A percentile compares a stretch with the other conserved stretches of the same genome.
Conservation (phyloP, 1,139 yeast genomes). For the Debaryomyces subglobosus region DNA sequence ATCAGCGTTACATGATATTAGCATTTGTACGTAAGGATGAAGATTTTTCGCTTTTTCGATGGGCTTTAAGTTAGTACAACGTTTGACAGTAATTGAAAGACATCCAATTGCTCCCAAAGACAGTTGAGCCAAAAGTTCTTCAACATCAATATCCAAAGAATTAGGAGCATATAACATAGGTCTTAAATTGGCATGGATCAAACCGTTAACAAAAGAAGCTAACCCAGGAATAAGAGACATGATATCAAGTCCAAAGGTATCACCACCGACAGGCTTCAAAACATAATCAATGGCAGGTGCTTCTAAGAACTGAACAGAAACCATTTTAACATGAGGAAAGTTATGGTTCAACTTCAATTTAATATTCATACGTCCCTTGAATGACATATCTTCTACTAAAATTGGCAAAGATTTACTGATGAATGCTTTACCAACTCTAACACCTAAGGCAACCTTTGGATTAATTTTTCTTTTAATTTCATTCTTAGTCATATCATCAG, state of each 20-base stretch:
- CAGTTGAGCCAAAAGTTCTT: conserved; percentile 64
- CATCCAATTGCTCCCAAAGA: conserved; percentile 70
- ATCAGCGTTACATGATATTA: conserved; percentile 47
- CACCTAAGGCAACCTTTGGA: conserved; percentile 80
- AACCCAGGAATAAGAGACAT: conserved; percentile 85
- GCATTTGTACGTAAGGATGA: conserved; percentile 62
- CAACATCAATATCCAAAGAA: conserved; percentile 72
- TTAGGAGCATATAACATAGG: conserved; percentile 87
- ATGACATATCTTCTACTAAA: conserved; percentile 76
- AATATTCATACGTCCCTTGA: conserved; percentile 71
- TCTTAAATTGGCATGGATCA: conserved; percentile 69
- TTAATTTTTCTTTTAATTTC: conserved; percentile 70
- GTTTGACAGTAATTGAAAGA: conserved; percentile 61
- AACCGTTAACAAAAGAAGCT: conserved; percentile 68
- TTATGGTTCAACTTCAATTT: conserved; percentile 61
- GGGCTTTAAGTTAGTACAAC: conserved; percentile 52
- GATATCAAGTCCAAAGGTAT: conserved; percentile 77
- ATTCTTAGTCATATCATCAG: conserved; percentile 77
- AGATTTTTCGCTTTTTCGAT: conserved; percentile 45
- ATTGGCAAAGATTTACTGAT: conserved; percentile 75
- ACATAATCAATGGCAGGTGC: conserved; percentile 78
- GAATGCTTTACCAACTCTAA: conserved; percentile 76
- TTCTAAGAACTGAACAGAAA: conserved; percentile 71
- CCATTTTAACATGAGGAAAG: conserved; percentile 75
- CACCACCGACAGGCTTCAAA: conserved; percentile 88